Conservation (phyloP, 257 asterid species). For the Rhazya stricta region DNA sequence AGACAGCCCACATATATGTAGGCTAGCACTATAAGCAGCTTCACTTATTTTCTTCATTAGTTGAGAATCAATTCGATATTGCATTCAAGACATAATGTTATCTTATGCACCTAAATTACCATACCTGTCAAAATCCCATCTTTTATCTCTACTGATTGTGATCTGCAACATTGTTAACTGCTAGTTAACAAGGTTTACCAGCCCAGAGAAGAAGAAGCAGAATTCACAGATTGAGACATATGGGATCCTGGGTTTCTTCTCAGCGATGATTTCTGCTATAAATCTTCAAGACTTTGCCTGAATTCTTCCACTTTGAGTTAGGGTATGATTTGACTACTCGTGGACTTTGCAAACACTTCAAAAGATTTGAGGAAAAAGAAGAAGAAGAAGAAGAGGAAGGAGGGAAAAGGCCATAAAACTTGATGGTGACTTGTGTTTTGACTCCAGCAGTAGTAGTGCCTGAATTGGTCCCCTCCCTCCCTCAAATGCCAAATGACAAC, state of each 20-base stretch:
- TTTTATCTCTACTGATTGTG: too few species aligned
- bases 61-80: too few species aligned
- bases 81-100: too few species aligned
- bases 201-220: neutral
- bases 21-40: neutral
- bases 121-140: neutral
- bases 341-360: neutral
- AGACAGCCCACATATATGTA: too few species aligned
- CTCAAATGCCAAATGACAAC: neutral
- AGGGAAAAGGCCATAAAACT: neutral
- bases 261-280: constrained; percentile 4
- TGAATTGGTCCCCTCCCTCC: neutral
- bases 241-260: constrained; percentile 1
- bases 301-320: neutral
- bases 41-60: neutral
- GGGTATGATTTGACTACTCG: constrained; percentile 16
- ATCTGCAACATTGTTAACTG: too few species aligned
- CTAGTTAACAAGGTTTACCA: too few species aligned
- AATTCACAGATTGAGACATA: neutral
- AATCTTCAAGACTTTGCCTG: neutral
- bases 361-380: neutral
- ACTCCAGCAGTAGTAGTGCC: constrained; percentile 7
- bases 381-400: neutral
- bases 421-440: constrained; percentile 17
- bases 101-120: too few species aligned